Base-by-base conservation (phyloP, 495 filamentous ascomycete species). In the Talaromyces ruber region DNA sequence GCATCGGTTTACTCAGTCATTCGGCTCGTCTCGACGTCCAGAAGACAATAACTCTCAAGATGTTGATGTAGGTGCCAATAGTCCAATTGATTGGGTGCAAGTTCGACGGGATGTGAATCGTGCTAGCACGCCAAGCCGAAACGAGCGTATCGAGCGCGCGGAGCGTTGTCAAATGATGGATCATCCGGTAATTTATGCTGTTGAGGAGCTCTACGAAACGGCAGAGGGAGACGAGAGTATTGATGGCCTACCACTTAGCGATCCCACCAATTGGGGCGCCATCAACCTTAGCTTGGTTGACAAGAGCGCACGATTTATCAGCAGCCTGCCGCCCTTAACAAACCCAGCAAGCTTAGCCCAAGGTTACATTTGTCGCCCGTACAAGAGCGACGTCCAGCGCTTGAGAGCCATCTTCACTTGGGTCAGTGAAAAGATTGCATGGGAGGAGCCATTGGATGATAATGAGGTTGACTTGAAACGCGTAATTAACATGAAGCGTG, bases 91-190 rank as follows among this genome's bases (percentile, higher is more conserved):
- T 70, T 99, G 94, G 93, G 89, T 98, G 26, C 92, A 97, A 70
- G 92, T 98, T 26, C 87, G 94, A 54, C 84, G 93, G 50, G 94
- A 99, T 75, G 89, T 98, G 43, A 97, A 98, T 71, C 84, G 94
- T 16, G 92, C 93, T 12, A 98, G 96, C 67, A 92, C 93, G 0
- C 79, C 97, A 26, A 96, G 92, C 71, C 84, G 85, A 59, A 94
- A 94, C 61, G 94, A 99, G 72, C 83, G 88, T 16, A 78, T 83
- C 32, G 94, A 98, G 66, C 79, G 95, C 57, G 86, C 85, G n/a
- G 94, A 98, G 61, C 84, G 92, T 30, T 96, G 92, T 66, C 88
- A 97, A 68, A 93, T 98, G 90, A 82, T 96, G 81, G 92, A 96
- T 67, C 85, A 94, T 64, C 87, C 91, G 0, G 88, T 92, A 2